A percentile compares a stretch with the other conserved stretches of the same genome.
phyloP scores from a whole-genome alignment of 345 rosid genomes.

The Camelina sativa region DNA sequence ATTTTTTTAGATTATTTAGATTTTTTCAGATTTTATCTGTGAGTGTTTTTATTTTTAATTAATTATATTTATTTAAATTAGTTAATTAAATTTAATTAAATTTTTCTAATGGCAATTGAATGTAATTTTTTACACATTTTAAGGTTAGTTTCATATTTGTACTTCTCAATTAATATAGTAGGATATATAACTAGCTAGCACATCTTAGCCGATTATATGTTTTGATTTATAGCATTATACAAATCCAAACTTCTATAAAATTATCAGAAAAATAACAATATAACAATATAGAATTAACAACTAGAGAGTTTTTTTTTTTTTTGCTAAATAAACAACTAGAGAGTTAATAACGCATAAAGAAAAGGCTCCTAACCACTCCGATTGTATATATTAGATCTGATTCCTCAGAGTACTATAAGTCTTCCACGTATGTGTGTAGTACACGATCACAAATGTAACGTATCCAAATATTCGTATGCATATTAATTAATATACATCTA shows the following conservation, averaged over 20 bases:
- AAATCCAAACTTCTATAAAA: neutral
- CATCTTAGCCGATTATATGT: neutral
- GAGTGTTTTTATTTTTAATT: too few species aligned
- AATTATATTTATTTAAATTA: too few species aligned
- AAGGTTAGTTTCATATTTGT: too few species aligned
- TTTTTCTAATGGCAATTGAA: too few species aligned
- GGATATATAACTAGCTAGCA: too few species aligned
- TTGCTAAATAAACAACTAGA: too few species aligned
- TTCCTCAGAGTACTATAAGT: conserved; percentile 9
- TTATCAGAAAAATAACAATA: neutral
- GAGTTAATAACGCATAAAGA: neutral
- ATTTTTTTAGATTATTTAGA: too few species aligned
- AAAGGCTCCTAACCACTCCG: conserved; percentile 32
- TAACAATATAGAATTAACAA: neutral
- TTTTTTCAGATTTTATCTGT: too few species aligned
- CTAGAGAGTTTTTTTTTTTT: too few species aligned
- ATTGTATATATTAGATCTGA: conserved; percentile 28
- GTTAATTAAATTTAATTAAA: too few species aligned
- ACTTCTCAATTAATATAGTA: too few species aligned
- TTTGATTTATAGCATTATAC: neutral
- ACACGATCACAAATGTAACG: conserved; percentile 32
- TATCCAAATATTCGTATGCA: conserved; percentile 16
- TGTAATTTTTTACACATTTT: too few species aligned
- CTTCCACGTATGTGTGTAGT: conserved; percentile 25
- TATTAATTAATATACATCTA: neutral